Base-by-base conservation (phyloP, 352 stramenopile genomes). In the Plasmopara halstedii region DNA sequence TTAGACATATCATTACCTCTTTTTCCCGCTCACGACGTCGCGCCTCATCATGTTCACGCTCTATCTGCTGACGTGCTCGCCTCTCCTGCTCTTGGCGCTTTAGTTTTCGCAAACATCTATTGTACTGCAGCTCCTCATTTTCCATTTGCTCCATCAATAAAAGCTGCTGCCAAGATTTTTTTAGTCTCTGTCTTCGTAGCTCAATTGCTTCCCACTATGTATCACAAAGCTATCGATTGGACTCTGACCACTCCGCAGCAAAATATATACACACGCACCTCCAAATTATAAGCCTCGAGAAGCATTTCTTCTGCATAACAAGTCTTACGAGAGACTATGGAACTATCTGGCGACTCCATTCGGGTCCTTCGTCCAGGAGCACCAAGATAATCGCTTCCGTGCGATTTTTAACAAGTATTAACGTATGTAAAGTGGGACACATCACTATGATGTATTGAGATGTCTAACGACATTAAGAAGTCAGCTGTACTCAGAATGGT, bases 131-230 rank as follows among this genome's bases (percentile, higher is more conserved):
- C 49, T 87, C 62, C 44, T 87, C 69, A 41, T 63, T 13, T 31
- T 87, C 72, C 40, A 83, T 69, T 8, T 72, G 50, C 14, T 82
- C 66, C 15, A 64, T 53, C 45, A 84, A 43, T 27, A 66, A 48
- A 26, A 81, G 50, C 26, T 77, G 70, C 43, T 73, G 58, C 51
- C 64, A 83, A 29, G 65, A 67, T 55, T 85, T 85, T 8, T 51
- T 66, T 21, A 88, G 55, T 46, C 76, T 62, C 46, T 84, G 58
- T 11, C 57, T 36, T 15, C 64, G 62, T 8, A 88, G 63, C 19
- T 88, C 73, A 18, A 88, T 76, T 17, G 64, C 42, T 26, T 80
- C 56, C 75, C 75, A 88, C 75, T 86, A 42, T 26, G 53, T 35
- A 42, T 19, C 46, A 20, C 9, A 2, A 4, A 17, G 11, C 1